Evolutionary conservation across 163 green algal genomes (phyloP), one percentile per base, ranked within the genome.

Genomic region (Prototheca cutis): DNA sequence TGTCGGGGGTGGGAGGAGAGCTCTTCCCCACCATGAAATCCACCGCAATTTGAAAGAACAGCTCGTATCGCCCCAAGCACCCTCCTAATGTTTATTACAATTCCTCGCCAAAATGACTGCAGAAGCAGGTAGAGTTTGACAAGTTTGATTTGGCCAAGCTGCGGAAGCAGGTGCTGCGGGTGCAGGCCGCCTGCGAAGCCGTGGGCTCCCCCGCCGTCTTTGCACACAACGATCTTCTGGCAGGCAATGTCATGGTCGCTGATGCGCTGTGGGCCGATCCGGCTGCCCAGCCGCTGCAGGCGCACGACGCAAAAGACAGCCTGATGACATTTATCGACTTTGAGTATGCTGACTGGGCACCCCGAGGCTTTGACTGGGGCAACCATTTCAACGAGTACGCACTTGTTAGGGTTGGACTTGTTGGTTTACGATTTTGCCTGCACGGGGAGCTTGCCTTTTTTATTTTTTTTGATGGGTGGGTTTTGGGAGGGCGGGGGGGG

Each of bases 321-420:
- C 48, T 61, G 3, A 60, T 97, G 63, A 85, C 86, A 8, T 86
- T 98, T 47, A 99, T 99, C 48, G 92, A 99, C 75, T 99, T 95
- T 75, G 92, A 99, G 77, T 99, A 99, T 65, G 75, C 74, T 3
- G 68, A 53, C 17, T 84, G 81, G 54, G 82, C 75, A 19, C 84
- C 79, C 45, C 74, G 80, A 21, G 83, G 78, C 13, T 86, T 78
- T 55, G 80, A 87, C 61, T 65, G 91, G 19, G 93, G 82, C 30
- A 98, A 98, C 73, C 89, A 98, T 61, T 99, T 96, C 71, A 89
- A 84, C 63, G 93, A 99, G 73, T 62, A 15, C 49, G 61, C 28
- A 45, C 17, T 45, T 45, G 36, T 45, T 45, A 21, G 36, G 36
- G 36, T 45, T n/a, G n/a, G n/a, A n/a, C n/a, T n/a, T n/a, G n/a